These are phyloP conservation scores for Mitragyna speciosa DNA, from an alignment of 257 asterid species.

Conservation along the genomic window DNA sequence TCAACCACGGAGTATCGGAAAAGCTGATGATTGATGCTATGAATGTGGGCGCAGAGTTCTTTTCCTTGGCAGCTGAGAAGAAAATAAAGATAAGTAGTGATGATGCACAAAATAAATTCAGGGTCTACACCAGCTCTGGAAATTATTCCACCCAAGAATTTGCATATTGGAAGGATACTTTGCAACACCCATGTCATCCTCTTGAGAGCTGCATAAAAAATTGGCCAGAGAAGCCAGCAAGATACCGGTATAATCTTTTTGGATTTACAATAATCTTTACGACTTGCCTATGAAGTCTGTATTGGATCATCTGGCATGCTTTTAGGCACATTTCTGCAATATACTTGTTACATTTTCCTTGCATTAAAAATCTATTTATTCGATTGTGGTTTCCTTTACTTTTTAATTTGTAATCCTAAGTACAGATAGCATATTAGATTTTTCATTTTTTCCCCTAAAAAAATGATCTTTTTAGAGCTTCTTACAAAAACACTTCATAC, in stretches of 20 bases:
- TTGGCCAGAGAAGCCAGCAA: conserved; percentile 21
- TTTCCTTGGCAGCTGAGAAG: conserved; percentile 6
- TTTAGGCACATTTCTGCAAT: too few relatives aligned
- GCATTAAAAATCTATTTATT: too few relatives aligned
- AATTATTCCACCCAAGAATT: not conserved
- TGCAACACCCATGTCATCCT: conserved; percentile 12
- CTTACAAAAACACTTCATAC: too few relatives aligned
- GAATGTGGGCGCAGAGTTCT: conserved; percentile 17
- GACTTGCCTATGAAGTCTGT: too few relatives aligned
- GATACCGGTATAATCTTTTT: not conserved
- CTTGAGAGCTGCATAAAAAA: not conserved
- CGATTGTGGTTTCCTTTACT: too few relatives aligned
- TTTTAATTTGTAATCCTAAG: too few relatives aligned
- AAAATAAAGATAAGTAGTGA: conserved; percentile 3
- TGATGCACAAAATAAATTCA: not conserved
- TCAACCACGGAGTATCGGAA: conserved; percentile 20
- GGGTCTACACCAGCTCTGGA: not conserved
- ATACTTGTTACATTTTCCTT: too few relatives aligned
- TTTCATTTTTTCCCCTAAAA: too few relatives aligned
- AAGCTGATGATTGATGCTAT: conserved; percentile 7
- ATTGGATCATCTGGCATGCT: too few relatives aligned
- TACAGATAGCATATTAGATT: not conserved
- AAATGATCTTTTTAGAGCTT: too few relatives aligned
- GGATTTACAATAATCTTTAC: not conserved
- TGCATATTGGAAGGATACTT: conserved; percentile 13